These are phyloP conservation scores for Alternaria consortialis DNA, from an alignment of 2,329 filamentous ascomycete species.

Conservation along the genomic window DNA sequence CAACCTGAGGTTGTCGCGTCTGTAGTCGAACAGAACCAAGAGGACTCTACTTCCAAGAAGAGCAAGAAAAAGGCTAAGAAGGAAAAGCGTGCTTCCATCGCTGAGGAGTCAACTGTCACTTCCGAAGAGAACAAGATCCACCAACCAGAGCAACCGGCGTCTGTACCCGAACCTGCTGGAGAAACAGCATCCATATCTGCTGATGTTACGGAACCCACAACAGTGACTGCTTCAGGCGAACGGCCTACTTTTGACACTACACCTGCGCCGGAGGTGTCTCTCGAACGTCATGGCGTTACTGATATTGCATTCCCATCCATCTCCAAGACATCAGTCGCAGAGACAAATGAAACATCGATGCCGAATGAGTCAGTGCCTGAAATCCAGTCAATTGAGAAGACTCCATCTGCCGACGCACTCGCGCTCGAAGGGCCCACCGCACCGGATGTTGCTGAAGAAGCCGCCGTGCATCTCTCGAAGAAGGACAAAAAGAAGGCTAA, in stretches of 20 bases:
- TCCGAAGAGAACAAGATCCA: not conserved
- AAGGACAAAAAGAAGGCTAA: conserved; percentile 33
- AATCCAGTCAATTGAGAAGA: not conserved
- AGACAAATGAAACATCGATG: not conserved
- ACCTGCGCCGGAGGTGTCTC: not conserved
- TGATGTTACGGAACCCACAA: not conserved
- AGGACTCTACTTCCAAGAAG: conserved; percentile 26
- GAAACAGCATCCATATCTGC: not conserved
- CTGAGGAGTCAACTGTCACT: conserved; percentile 12
- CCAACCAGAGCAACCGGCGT: not conserved
- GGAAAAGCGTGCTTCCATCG: conserved; percentile 20
- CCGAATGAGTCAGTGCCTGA: not conserved
- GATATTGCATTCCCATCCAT: not conserved
- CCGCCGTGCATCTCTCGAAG: conserved; percentile 18
- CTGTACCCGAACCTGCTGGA: not conserved
- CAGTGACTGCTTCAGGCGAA: not conserved
- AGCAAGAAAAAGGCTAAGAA: conserved; percentile 36
- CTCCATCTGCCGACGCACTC: not conserved
- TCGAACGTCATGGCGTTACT: not conserved
- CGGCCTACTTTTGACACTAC: not conserved
- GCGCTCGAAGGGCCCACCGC: not conserved
- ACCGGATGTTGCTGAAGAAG: conserved; percentile 2
- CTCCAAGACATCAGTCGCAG: not conserved
- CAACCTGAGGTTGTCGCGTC: not conserved
- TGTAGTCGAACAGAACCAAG: conserved; percentile 9